Evolutionary conservation across 805 yeast genomes (phyloP).

Genomic region (Kazachstania taianensis): DNA sequence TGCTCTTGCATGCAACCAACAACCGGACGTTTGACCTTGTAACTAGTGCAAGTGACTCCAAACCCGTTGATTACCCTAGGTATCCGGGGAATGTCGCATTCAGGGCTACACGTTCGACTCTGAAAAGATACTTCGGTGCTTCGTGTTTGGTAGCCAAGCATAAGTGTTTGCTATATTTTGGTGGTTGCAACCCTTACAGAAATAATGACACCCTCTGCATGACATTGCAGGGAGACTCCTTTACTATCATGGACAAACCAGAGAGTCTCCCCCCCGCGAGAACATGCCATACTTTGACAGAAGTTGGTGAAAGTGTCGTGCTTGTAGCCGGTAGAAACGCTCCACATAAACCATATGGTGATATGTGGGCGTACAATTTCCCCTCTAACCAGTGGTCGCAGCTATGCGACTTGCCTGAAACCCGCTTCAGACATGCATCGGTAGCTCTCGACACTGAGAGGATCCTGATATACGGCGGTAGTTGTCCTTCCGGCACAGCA

Average conservation of each 20-base stretch:
- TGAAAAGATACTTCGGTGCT: slow-evolving; percentile 22
- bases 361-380: slow-evolving; percentile 33
- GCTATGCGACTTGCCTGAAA: slow-evolving; percentile 31
- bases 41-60: not conserved
- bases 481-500: slow-evolving; percentile 2
- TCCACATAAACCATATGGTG: slow-evolving; percentile 41
- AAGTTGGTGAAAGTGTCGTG: slow-evolving; percentile 23
- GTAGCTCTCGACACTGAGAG: slow-evolving; percentile 21
- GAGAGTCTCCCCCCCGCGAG: slow-evolving; percentile 30
- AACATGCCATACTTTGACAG: slow-evolving; percentile 48
- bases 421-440: slow-evolving; percentile 45
- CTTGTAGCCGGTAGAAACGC: slow-evolving; percentile 60
- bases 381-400: slow-evolving; percentile 32
- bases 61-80: not conserved
- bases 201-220: not conserved
- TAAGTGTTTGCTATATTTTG: slow-evolving; percentile 22
- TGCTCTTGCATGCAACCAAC: slow-evolving; percentile 55
- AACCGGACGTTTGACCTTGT: slow-evolving; percentile 3
- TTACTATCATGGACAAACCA: slow-evolving; percentile 6
- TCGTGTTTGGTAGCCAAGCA: slow-evolving; percentile 6
- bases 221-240: not conserved
- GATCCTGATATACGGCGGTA: slow-evolving; percentile 46
- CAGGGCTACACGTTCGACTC: not conserved
- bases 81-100: not conserved
- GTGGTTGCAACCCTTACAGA: slow-evolving; percentile 30